phyloP scores from a whole-genome alignment of 257 asterid species.

The Solanum acaule region DNA sequence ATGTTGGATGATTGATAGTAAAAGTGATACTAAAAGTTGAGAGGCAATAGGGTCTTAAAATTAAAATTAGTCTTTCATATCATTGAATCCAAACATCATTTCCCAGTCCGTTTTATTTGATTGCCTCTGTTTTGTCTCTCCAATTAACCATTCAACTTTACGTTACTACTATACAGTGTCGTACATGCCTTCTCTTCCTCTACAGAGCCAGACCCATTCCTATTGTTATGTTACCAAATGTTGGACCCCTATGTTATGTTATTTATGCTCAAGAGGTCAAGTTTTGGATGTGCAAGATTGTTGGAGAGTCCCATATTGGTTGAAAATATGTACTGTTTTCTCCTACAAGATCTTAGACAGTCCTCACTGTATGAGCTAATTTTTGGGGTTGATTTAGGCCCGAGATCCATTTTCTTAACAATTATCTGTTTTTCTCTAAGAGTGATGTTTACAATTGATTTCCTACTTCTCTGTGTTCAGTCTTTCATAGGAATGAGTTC shows the following conservation, averaged over 20 bases:
- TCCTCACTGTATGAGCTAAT: not conserved
- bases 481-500: not conserved
- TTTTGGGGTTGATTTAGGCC: not conserved
- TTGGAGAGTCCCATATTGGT: not conserved
- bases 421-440: not conserved
- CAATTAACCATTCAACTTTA: not conserved
- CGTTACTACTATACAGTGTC: not conserved
- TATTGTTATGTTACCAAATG: not conserved
- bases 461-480: not conserved
- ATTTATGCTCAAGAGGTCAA: not conserved
- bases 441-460: not conserved
- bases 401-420: not conserved
- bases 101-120: not conserved
- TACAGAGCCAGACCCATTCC: not conserved
- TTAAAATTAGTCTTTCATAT: not conserved
- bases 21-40: not conserved
- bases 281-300: not conserved
- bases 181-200: not conserved
- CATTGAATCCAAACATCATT: not conserved
- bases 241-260: not conserved
- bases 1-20: not conserved
- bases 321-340: not conserved
- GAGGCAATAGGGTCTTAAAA: not conserved
- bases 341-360: not conserved
- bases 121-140: not conserved